Evolutionary conservation across 345 rosid species (phyloP).

Genomic region (Eucalyptus pauciflora): DNA sequence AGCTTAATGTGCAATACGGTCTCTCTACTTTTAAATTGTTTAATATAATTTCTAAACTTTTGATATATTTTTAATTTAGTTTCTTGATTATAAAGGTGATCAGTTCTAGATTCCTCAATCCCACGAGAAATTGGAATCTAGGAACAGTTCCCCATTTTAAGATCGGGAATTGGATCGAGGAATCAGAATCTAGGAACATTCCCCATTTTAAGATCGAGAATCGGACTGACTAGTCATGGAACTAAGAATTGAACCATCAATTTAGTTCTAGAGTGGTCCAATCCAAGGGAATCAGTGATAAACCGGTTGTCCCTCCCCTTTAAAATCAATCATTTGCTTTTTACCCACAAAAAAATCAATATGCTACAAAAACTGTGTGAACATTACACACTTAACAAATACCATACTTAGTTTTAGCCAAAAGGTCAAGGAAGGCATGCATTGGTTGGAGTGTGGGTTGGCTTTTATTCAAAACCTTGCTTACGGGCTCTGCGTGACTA

Average conservation of each 20-base stretch:
- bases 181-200: fast-evolving
- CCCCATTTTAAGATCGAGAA: too few species aligned
- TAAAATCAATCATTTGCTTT: neutral
- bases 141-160: fast-evolving
- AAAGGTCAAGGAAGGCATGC: neutral
- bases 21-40: fast-evolving
- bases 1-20: too few species aligned
- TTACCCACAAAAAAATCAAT: too few species aligned
- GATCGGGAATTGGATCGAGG: fast-evolving
- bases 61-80: too few species aligned
- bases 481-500: fast-evolving
- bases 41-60: too few species aligned
- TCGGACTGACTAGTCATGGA: fast-evolving
- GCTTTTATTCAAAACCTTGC: neutral
- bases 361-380: neutral
- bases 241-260: too few species aligned
- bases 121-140: fast-evolving
- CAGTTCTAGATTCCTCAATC: fast-evolving
- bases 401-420: neutral
- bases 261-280: fast-evolving
- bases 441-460: too few species aligned
- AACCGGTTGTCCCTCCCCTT: neutral
- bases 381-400: neutral
- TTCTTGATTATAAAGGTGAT: too few species aligned
- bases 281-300: neutral